Evolutionary conservation across 2,329 filamentous ascomycete species (phyloP).

Genomic region (Meredithiella fracta): DNA sequence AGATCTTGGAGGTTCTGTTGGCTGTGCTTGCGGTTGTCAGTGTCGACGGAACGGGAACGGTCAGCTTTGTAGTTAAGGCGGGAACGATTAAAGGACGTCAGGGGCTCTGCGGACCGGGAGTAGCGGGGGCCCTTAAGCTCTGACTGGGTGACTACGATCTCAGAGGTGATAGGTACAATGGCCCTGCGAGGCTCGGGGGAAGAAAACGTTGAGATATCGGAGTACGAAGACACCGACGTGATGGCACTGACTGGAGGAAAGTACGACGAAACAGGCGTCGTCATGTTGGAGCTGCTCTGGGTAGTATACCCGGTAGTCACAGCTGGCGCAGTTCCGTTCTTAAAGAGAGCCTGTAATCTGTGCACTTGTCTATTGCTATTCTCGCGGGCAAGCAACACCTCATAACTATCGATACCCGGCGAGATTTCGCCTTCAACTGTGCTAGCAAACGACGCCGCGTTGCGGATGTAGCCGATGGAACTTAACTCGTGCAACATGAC

Average conservation of each 20-base stretch:
- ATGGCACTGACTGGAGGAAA: not conserved
- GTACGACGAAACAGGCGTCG: not conserved
- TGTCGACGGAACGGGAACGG: constrained; percentile 7
- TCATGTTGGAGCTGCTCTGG: not conserved
- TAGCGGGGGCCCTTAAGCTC: not conserved
- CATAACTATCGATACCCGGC: constrained; percentile 2
- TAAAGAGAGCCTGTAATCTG: not conserved
- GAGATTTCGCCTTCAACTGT: constrained; percentile 4
- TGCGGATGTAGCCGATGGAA: constrained; percentile 1
- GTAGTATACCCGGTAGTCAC: not conserved
- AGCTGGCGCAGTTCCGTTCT: not conserved
- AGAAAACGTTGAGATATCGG: not conserved
- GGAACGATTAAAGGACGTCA: not conserved
- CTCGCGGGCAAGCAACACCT: constrained; percentile 5
- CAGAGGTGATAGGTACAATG: too few species aligned
- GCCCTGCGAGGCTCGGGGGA: not conserved
- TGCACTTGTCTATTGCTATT: constrained; percentile 1
- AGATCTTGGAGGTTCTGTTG: not conserved
- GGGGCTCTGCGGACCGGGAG: not conserved
- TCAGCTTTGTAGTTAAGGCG: not conserved
- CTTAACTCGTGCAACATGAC: constrained; percentile 5
- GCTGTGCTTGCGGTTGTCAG: not conserved
- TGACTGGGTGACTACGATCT: too few species aligned
- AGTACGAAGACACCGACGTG: not conserved
- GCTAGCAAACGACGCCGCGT: constrained; percentile 3